Base-by-base conservation (phyloP, 169 alveolate species). In the Plasmodium malariae region DNA sequence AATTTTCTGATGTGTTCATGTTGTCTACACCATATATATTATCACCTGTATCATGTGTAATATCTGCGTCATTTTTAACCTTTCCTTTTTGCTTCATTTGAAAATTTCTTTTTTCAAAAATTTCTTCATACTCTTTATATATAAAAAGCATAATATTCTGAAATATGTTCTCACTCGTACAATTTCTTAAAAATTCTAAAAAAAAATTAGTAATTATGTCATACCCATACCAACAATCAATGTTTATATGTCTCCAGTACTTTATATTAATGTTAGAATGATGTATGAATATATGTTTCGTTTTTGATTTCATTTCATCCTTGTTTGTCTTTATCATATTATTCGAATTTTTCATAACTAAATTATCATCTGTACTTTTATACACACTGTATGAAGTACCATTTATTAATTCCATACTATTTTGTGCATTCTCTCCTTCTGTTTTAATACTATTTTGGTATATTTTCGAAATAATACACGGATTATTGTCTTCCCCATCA, bases 151-250 rank as follows among this genome's bases (percentile, higher is more conserved):
- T 37, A 65, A 78, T 62, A 36, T 60, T 32, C 54, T 78, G 78
- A 78, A 78, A 78, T 14, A 78, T 17, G 2, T 43, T 0, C 26
- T 26, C 89, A 37, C 30, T 69, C 4, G 14, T 62, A 40, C 78
- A 48, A 62, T 63, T 68, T 78, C 19, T 54, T 63, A 78, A 34
- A 49, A 78, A 7, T 14, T 45, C 51, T 43, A 62, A 36, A 14
- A 78, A 24, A 49, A 78, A 78, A 28, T 63, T 34, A n/a, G 37
- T 55, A 68, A 78, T 78, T n/a, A 78, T n/a, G 17, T 78, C 76
- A 78, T 78, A 78, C 1, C 63, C 40, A 68, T 55, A 19, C 89
- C 89, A 78, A 45, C 71, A 78, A 24, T 78, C 76, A 32, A 78
- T 43, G 37, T 78, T 78, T 48, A 78, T 63, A 28, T 78, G 76